phyloP scores from a whole-genome alignment of 1,284 basidiomycete species.

The Inonotus hispidus region DNA sequence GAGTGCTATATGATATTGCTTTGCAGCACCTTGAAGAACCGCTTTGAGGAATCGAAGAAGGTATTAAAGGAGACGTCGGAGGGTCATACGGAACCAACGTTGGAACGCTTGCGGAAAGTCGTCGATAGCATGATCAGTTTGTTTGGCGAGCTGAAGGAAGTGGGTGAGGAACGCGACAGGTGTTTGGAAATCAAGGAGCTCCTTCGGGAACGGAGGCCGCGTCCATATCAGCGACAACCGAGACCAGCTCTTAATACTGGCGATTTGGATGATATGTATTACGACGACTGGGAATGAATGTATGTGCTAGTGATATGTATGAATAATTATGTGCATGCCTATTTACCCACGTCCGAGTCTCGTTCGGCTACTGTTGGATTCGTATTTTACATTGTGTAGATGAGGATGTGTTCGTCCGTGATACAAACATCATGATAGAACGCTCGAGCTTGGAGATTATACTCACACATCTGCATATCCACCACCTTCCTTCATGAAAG shows the following conservation, averaged over 20 bases:
- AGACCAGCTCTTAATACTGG: no score
- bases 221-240: no score
- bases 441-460: slow-evolving; percentile 58
- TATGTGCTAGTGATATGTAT: no score
- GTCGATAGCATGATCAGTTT: slow-evolving; percentile 18
- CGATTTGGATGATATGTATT: no score
- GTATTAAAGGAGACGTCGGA: neutral
- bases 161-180: slow-evolving; percentile 23
- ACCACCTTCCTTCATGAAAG: slow-evolving; percentile 43
- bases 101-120: neutral
- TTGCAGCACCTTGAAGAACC: no score
- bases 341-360: neutral
- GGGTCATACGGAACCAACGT: neutral
- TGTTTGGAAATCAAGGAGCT: slow-evolving; percentile 30
- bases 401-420: neutral
- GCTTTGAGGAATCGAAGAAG: slow-evolving; percentile 1
- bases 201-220: no score
- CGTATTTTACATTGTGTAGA: neutral
- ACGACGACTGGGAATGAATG: no score
- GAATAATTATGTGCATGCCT: neutral
- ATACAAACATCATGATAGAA: slow-evolving; percentile 33
- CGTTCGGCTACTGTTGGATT: neutral
- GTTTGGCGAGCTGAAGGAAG: slow-evolving; percentile 23
- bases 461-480: slow-evolving; percentile 61
- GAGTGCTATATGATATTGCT: no score